Evolutionary conservation across 108 stramenopile species (phyloP).

Genomic region (Cyclotella sp.): DNA sequence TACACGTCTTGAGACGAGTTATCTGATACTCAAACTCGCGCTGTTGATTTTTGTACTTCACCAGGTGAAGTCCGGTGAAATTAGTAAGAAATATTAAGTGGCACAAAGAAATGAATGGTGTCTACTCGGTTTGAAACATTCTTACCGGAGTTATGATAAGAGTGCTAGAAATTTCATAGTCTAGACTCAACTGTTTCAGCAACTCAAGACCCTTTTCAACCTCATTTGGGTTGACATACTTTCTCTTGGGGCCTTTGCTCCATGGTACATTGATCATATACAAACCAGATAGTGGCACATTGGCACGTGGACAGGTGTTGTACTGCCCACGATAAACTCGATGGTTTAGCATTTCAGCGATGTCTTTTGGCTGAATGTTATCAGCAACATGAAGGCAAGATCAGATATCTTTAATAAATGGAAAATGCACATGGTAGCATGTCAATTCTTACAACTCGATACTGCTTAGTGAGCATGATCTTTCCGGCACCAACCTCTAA

Average conservation of each 20-base stretch:
- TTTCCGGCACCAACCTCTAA: slow-evolving; percentile 25
- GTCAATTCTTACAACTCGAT: slow-evolving; percentile 31
- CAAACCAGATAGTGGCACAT: slow-evolving; percentile 46
- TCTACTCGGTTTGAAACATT: too few relatives aligned
- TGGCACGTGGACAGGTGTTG: slow-evolving; percentile 29
- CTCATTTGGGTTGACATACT: slow-evolving; percentile 61
- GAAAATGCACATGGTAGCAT: background rate
- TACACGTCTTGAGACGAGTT: slow-evolving; percentile 2
- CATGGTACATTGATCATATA: slow-evolving; percentile 40
- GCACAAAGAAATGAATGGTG: too few relatives aligned
- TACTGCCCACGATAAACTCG: slow-evolving; percentile 52
- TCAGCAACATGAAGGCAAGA: too few relatives aligned
- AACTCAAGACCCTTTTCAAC: slow-evolving; percentile 31
- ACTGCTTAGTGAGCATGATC: slow-evolving; percentile 49
- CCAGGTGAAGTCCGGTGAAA: background rate
- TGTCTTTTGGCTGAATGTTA: slow-evolving; percentile 39
- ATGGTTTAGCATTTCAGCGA: slow-evolving; percentile 52
- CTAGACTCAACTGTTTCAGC: slow-evolving; percentile 25
- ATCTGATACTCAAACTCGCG: slow-evolving; percentile 46
- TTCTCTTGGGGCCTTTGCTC: slow-evolving; percentile 18
- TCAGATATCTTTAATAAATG: background rate
- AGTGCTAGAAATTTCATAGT: slow-evolving; percentile 25
- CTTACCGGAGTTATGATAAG: slow-evolving; percentile 61
- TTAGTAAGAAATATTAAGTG: too few relatives aligned
- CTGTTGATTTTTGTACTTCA: slow-evolving; percentile 56